phyloP scores from a whole-genome alignment of 441 rosid genomes.

The Brassica balearica region DNA sequence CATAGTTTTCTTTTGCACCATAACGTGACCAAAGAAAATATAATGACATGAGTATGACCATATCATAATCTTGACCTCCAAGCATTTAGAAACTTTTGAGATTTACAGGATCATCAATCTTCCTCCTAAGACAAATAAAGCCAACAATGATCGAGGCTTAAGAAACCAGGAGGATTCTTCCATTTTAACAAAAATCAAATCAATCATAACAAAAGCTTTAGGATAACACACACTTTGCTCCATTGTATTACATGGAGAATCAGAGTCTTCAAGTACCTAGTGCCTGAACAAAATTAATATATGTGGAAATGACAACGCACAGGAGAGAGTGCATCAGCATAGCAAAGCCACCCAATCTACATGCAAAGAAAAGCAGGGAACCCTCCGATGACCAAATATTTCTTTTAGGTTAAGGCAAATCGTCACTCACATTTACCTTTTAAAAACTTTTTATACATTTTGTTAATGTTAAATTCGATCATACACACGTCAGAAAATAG shows the following conservation, averaged over 20 bases:
- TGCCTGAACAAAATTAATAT: neutral
- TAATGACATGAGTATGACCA: neutral
- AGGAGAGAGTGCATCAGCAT: neutral
- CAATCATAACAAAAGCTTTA: neutral
- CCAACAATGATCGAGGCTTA: neutral
- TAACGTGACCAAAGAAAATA: neutral
- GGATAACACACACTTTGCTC: neutral
- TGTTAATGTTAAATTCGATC: constrained; percentile 1
- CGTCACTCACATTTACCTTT: neutral
- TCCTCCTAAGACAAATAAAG: neutral
- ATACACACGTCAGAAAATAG: constrained; percentile 30
- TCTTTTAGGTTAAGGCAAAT: neutral
- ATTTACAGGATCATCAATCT: neutral
- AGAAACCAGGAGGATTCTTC: neutral
- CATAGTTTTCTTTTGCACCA: constrained; percentile 4
- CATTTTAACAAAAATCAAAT: neutral
- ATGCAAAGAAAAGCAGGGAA: neutral
- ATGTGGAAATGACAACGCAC: neutral
- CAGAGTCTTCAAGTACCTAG: neutral
- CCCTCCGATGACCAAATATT: too few species aligned
- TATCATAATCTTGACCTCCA: neutral
- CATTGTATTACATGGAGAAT: neutral
- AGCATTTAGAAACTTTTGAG: neutral
- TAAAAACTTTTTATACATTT: neutral
- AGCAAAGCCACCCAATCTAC: neutral